Evolutionary conservation across 176 grass and related monocot genomes (phyloP).

Genomic region (Bromus sterilis): DNA sequence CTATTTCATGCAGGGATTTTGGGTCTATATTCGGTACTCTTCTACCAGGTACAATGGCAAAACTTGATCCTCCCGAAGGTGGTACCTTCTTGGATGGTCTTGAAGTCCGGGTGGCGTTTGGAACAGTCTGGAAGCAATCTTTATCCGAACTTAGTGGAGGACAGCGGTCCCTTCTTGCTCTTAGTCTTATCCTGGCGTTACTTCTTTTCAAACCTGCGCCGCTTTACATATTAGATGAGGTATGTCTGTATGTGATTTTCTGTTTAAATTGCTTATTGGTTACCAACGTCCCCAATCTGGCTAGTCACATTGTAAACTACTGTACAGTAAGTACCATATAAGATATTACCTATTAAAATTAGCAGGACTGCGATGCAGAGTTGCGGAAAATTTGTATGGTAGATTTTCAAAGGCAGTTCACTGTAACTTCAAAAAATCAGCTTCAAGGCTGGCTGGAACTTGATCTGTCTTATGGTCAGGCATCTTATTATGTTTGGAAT

Average conservation of each 20-base stretch:
- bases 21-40: conserved; percentile 95
- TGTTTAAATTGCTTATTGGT: conserved; percentile 15
- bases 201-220: conserved; percentile 99
- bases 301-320: neutral
- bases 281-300: neutral
- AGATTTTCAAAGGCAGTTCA: neutral
- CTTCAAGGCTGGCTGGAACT: neutral
- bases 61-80: conserved; percentile 91
- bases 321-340: no score
- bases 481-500: neutral
- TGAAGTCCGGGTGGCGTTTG: conserved; percentile 96
- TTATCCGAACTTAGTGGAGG: conserved; percentile 96
- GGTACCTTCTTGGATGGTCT: conserved; percentile 91
- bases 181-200: conserved; percentile 90
- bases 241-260: conserved; percentile 17
- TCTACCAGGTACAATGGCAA: conserved; percentile 92
- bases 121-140: conserved; percentile 97
- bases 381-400: neutral
- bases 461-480: neutral
- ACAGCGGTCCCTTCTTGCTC: conserved; percentile 92
- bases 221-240: conserved; percentile 98
- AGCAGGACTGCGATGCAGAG: neutral
- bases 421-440: neutral
- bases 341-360: neutral
- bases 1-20: conserved; percentile 70